Evolutionary conservation across 2,329 filamentous ascomycete species (phyloP).

Genomic region (Alternaria sp.): DNA sequence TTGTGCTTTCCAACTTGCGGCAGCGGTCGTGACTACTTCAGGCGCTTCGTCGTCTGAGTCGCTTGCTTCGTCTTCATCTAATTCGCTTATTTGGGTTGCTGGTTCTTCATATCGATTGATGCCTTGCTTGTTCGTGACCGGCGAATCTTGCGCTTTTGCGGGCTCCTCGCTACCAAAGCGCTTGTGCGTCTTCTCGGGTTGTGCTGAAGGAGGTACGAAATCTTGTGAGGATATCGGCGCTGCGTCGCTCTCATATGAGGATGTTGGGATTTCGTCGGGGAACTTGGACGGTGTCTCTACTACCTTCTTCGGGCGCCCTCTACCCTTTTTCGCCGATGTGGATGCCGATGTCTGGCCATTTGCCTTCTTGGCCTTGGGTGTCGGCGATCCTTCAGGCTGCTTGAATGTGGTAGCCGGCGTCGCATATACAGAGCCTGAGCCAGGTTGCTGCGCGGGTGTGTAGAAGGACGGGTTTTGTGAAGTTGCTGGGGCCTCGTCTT

Average conservation of each 20-base stretch:
- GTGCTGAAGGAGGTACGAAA: conserved; percentile 17
- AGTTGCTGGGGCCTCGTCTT: conserved; percentile 24
- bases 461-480: conserved; percentile 32
- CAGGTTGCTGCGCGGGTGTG: conserved; percentile 33
- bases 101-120: conserved; percentile 25
- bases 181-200: conserved; percentile 36
- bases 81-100: conserved; percentile 9
- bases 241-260: conserved; percentile 40
- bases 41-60: conserved; percentile 53
- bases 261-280: conserved; percentile 39
- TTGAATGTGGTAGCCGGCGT: conserved; percentile 38
- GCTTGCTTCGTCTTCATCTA: conserved; percentile 39
- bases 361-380: conserved; percentile 29
- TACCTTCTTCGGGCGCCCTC: conserved; percentile 27
- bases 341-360: conserved; percentile 28
- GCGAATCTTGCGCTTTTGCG: conserved; percentile 10
- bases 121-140: conserved; percentile 22
- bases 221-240: conserved; percentile 30
- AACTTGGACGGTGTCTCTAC: conserved; percentile 16
- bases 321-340: conserved; percentile 27
- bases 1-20: conserved; percentile 41
- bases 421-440: conserved; percentile 29
- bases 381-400: conserved; percentile 35
- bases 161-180: conserved; percentile 51
- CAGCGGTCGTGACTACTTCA: conserved; percentile 48